Conservation (phyloP, 306 rosid genomes). For the Cicer bijugum region DNA sequence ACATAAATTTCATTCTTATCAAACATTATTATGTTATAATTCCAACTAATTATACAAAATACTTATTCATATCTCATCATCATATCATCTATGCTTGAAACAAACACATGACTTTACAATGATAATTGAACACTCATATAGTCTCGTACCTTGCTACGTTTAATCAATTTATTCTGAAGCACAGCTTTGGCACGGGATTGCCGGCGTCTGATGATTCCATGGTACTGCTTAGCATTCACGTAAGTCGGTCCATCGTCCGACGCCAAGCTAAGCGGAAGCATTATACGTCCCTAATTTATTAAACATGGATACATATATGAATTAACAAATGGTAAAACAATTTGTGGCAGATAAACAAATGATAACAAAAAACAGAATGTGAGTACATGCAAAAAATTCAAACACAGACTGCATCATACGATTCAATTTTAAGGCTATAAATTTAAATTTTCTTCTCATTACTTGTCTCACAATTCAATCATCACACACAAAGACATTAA, state of each 20-base stretch:
- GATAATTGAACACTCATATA: conserved; percentile 13
- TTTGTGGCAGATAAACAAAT: conserved; percentile 23
- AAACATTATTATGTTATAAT: no score
- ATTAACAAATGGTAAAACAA: conserved; percentile 36
- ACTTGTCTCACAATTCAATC: neutral
- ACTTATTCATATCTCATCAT: no score
- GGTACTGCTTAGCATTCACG: conserved; percentile 96
- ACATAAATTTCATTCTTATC: no score
- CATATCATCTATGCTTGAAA: no score
- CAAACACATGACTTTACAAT: neutral
- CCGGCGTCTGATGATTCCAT: conserved; percentile 89
- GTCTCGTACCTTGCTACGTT: conserved; percentile 68
- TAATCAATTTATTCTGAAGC: conserved; percentile 57
- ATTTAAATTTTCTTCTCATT: neutral
- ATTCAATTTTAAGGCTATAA: conserved; percentile 24
- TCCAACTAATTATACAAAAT: no score
- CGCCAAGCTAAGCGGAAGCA: conserved; percentile 84
- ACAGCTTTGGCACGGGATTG: conserved; percentile 90
- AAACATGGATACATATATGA: conserved; percentile 31
- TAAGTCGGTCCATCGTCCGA: conserved; percentile 86
- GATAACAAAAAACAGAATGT: conserved; percentile 12
- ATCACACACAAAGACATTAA: neutral
- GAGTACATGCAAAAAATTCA: conserved; percentile 25
- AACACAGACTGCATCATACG: neutral
- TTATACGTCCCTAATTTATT: conserved; percentile 75